These are phyloP conservation scores for Salinomyces thailandicus DNA, from an alignment of 2,329 filamentous ascomycete species.

Conservation along the genomic window DNA sequence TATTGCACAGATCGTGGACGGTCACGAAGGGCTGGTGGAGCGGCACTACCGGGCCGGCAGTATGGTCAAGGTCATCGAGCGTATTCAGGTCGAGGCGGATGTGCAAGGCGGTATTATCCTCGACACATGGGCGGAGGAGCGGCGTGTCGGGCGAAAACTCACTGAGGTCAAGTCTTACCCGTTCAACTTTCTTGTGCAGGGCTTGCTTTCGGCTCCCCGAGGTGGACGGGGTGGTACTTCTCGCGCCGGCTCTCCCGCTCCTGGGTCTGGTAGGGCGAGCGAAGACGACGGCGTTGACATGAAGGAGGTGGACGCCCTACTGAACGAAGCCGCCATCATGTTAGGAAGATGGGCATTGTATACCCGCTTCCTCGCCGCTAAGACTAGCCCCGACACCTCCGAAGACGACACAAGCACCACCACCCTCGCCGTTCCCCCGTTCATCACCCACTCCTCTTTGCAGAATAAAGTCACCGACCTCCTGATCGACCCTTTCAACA, in stretches of 20 bases:
- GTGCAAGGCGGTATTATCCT: conserved; percentile 92
- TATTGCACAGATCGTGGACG: conserved; percentile 91
- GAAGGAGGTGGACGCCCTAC: conserved; percentile 82
- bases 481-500: conserved; percentile 71
- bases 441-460: conserved; percentile 70
- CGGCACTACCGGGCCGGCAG: conserved; percentile 85
- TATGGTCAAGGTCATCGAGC: conserved; percentile 90
- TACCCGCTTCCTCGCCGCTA: conserved; percentile 74
- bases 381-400: conserved; percentile 35
- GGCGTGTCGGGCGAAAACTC: conserved; percentile 69
- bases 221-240: conserved; percentile 37
- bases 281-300: conserved; percentile 93
- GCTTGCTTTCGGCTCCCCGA: conserved; percentile 40
- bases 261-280: conserved; percentile 48
- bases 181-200: conserved; percentile 87
- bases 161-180: conserved; percentile 97
- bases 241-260: conserved; percentile 66
- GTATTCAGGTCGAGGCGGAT: conserved; percentile 87
- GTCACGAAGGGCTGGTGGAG: conserved; percentile 82
- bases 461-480: conserved; percentile 65
- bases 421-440: conserved; percentile 56
- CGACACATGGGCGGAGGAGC: conserved; percentile 90
- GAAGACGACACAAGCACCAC: conserved; percentile 35
- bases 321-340: conserved; percentile 87
- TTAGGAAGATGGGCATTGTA: conserved; percentile 89